Conservation (phyloP, 352 stramenopile genomes). For the Phytopythium chamaehyphon region DNA sequence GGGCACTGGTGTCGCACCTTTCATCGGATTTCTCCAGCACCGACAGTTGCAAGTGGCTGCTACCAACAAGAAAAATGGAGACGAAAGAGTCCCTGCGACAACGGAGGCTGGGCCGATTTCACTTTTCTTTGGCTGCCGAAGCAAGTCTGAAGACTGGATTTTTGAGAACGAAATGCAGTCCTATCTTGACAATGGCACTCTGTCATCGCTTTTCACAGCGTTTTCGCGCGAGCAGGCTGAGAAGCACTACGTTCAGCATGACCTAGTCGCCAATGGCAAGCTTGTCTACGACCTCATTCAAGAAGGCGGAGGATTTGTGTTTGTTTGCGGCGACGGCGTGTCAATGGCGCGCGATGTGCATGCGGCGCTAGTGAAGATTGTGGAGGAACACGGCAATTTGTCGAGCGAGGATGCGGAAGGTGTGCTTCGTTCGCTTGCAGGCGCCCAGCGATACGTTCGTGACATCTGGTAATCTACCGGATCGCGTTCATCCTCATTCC, state of each 20-base stretch:
- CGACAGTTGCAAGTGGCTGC: slow-evolving; percentile 33
- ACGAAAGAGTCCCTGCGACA: slow-evolving; percentile 14
- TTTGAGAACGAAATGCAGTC: slow-evolving; percentile 86
- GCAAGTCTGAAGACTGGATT: slow-evolving; percentile 88
- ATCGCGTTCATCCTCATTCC: slow-evolving; percentile 6
- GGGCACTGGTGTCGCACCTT: slow-evolving; percentile 94
- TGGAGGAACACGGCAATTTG: slow-evolving; percentile 63
- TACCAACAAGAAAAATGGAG: slow-evolving; percentile 1
- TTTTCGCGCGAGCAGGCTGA: slow-evolving; percentile 90
- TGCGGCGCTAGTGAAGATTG: slow-evolving; percentile 67
- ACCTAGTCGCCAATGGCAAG: slow-evolving; percentile 51
- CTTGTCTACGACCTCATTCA: slow-evolving; percentile 77
- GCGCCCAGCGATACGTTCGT: slow-evolving; percentile 80
- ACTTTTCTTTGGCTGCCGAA: slow-evolving; percentile 95
- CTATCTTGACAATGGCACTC: slow-evolving; percentile 61
- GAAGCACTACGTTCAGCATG: slow-evolving; percentile 95
- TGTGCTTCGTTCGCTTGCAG: slow-evolving; percentile 49
- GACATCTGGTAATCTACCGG: slow-evolving; percentile 75
- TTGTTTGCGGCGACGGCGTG: slow-evolving; percentile 95
- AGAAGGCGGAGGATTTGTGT: slow-evolving; percentile 80
- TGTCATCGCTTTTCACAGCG: slow-evolving; percentile 84
- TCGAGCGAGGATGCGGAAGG: slow-evolving; percentile 54
- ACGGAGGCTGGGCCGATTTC: slow-evolving; percentile 38
- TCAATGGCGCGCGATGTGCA: slow-evolving; percentile 96
- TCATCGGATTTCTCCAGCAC: slow-evolving; percentile 95